These are phyloP conservation scores for Malus hybrid DNA, from an alignment of 331 rosid species.

Conservation along the genomic window DNA sequence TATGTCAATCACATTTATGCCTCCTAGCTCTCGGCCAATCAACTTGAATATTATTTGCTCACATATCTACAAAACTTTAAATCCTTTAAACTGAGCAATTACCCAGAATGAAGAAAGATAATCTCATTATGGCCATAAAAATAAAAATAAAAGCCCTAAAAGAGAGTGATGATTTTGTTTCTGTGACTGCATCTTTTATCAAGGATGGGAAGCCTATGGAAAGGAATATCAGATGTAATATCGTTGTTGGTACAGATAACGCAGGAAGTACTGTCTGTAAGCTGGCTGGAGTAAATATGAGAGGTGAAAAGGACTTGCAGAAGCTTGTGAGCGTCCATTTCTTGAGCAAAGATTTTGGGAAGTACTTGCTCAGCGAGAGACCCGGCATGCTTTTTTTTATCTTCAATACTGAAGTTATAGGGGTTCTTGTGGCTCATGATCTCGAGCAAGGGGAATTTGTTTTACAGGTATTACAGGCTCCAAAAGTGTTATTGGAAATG, in stretches of 20 bases:
- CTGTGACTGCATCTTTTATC: slow-evolving; percentile 47
- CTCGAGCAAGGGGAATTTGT: slow-evolving; percentile 92
- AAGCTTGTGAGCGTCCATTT: slow-evolving; percentile 86
- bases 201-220: slow-evolving; percentile 43
- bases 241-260: slow-evolving; percentile 80
- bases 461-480: slow-evolving; percentile 57
- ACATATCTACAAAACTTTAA: slow-evolving; percentile 52
- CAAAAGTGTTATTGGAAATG: neutral
- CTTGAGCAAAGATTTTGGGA: slow-evolving; percentile 75
- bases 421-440: slow-evolving; percentile 96
- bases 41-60: slow-evolving; percentile 64
- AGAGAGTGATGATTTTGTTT: slow-evolving; percentile 37
- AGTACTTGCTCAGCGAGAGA: slow-evolving; percentile 70
- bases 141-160: neutral
- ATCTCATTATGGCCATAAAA: neutral
- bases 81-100: slow-evolving; percentile 12
- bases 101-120: neutral
- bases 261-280: slow-evolving; percentile 70
- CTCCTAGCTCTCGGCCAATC: slow-evolving; percentile 68
- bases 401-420: slow-evolving; percentile 84
- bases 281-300: slow-evolving; percentile 70
- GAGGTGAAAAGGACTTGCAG: slow-evolving; percentile 82
- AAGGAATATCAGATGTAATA: slow-evolving; percentile 49
- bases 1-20: slow-evolving; percentile 62
- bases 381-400: slow-evolving; percentile 94